Percentiles rank a stretch among this genome's conserved stretches.
Evolutionary conservation across 1,139 yeast genomes (phyloP).

Genomic region (Trichomonascaceae sp.): DNA sequence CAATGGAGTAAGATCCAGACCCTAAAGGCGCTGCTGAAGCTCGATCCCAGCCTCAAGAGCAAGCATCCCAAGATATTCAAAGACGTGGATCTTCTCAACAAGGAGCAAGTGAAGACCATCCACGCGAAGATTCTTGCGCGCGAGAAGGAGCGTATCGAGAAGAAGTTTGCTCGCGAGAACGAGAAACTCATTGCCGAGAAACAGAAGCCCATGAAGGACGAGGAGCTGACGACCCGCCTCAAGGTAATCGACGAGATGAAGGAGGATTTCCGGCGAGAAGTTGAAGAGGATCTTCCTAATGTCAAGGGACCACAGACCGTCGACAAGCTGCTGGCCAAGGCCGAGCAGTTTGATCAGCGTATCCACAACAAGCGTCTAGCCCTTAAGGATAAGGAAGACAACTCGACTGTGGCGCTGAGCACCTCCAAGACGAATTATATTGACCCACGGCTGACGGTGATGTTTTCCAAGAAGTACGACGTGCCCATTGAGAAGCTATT

Average conservation of each 20-base stretch:
- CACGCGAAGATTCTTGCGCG: constrained; percentile 44
- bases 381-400: constrained; percentile 84
- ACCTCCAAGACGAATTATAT: constrained; percentile 91
- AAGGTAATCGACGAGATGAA: constrained; percentile 44
- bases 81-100: constrained; percentile 56
- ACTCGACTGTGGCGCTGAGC: constrained; percentile 84
- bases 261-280: constrained; percentile 44
- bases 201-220: constrained; percentile 39
- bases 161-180: constrained; percentile 62
- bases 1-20: constrained; percentile 70
- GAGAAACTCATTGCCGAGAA: constrained; percentile 54
- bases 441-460: constrained; percentile 85
- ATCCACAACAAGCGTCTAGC: constrained; percentile 58
- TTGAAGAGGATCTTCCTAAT: constrained; percentile 47
- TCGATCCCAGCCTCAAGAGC: constrained; percentile 49
- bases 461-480: constrained; percentile 71
- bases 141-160: constrained; percentile 49
- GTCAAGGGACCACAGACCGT: constrained; percentile 40
- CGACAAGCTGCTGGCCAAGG: constrained; percentile 63
- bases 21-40: constrained; percentile 53
- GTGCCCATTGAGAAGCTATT: constrained; percentile 91
- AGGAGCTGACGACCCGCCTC: constrained; percentile 46
- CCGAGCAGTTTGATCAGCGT: constrained; percentile 60
- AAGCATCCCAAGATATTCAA: constrained; percentile 38
- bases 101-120: constrained; percentile 48